Conservation (phyloP, 441 rosid species). For the California macrophylla region DNA sequence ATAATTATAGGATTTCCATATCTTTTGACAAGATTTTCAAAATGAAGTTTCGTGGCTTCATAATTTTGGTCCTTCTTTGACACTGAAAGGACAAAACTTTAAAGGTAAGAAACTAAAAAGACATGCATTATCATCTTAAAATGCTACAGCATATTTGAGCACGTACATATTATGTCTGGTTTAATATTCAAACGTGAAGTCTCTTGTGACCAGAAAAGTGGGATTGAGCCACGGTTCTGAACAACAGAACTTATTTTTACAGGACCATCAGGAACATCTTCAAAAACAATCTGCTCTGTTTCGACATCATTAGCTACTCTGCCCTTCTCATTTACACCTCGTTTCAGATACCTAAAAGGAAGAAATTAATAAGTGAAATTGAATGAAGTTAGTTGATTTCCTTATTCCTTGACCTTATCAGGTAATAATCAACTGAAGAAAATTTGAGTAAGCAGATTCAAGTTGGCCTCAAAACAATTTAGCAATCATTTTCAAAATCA, state of each 20-base stretch:
- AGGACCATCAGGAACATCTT: conserved; percentile 74
- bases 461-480: background rate
- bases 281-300: conserved; percentile 93
- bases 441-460: background rate
- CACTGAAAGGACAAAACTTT: conserved; percentile 34
- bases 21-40: conserved; percentile 83
- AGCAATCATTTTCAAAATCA: background rate
- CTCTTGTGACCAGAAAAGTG: conserved; percentile 98
- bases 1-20: conserved; percentile 94
- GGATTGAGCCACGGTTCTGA: conserved; percentile 97
- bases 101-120: background rate
- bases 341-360: conserved; percentile 75
- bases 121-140: conserved; percentile 12
- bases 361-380: conserved; percentile 18
- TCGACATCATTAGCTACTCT: conserved; percentile 99
- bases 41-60: conserved; percentile 91
- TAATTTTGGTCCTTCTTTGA: conserved; percentile 78
- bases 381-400: background rate
- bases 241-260: conserved; percentile 76
- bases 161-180: conserved; percentile 87
- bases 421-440: background rate
- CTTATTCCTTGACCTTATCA: conserved; percentile 9
- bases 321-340: conserved; percentile 93
- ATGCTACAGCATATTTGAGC: conserved; percentile 12
- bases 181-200: conserved; percentile 89